Evolutionary conservation across 2,329 filamentous ascomycete species (phyloP).

Genomic region (Pseudocercospora macadamiae): DNA sequence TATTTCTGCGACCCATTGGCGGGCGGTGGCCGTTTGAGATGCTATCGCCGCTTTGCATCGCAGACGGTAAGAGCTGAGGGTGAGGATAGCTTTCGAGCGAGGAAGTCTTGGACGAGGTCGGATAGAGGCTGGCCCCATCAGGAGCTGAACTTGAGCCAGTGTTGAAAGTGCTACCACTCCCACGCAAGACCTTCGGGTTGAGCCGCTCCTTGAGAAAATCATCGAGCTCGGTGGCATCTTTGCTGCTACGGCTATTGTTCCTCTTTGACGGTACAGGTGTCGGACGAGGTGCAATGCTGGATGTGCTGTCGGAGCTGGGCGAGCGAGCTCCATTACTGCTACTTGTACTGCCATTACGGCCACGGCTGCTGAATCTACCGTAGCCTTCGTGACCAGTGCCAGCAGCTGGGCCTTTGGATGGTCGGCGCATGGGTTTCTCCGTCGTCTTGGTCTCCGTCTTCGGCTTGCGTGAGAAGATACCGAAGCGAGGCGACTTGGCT

Average conservation of each 20-base stretch:
- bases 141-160: constrained; percentile 23
- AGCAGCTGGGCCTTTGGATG: constrained; percentile 78
- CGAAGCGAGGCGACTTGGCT: constrained; percentile 68
- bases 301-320: constrained; percentile 46
- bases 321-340: constrained; percentile 54
- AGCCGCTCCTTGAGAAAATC: constrained; percentile 51
- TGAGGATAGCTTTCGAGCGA: constrained; percentile 27
- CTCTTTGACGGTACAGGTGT: constrained; percentile 35
- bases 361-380: constrained; percentile 65
- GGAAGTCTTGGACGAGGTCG: constrained; percentile 27
- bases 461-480: constrained; percentile 73
- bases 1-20: constrained; percentile 15
- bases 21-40: constrained; percentile 21
- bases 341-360: constrained; percentile 65
- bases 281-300: constrained; percentile 40
- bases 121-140: constrained; percentile 9
- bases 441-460: constrained; percentile 59
- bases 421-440: constrained; percentile 62
- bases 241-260: constrained; percentile 45
- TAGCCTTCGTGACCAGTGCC: constrained; percentile 95
- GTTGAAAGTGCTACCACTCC: constrained; percentile 44
- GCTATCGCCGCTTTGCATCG: constrained; percentile 24
- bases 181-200: constrained; percentile 49
- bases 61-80: constrained; percentile 36
- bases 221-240: constrained; percentile 47